Evolutionary conservation across 768 basidiomycete genomes (phyloP), one percentile per base, ranked within the genome.

Genomic region (Dioszegia hungarica): DNA sequence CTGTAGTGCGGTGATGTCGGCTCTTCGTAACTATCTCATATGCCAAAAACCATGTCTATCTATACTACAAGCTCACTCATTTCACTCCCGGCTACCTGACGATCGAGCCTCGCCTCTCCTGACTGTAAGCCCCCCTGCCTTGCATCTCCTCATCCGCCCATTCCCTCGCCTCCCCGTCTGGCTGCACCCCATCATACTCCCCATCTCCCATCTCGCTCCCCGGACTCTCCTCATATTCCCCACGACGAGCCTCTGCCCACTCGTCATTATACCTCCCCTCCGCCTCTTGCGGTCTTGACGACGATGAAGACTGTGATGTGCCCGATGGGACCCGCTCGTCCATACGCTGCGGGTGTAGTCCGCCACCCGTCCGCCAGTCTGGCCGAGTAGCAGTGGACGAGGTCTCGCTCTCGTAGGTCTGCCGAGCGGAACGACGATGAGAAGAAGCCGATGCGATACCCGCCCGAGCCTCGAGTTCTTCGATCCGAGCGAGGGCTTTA

Each of bases 401-500:
- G 31, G 20, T 8, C 5, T 48, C 47, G 31, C 19, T 15, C 6
- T 48, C 31, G 11, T 3, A 2, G 10, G 17, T 8, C 9, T 25
- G 24, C 15, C 10, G 4, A 31, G 27, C 27, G 19, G 28, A 2
- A 36, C 27, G 36, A 25, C 19, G 14, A 11, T 28, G n/a, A 17
- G 27, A 25, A 5, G 19, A 24, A 4, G 17, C 15, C 3, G 49
- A 36, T 4, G 24, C 19, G 34, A 51, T 38, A 38, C 49, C 49
- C 17, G 49, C 49, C 15, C 39, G 39, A 11, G 43, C n/a, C 27
- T 73, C 71, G 36, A 73, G 64, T n/a, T 59, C 49, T 9, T 57
- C 41, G 17, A 73, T 70, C 44, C 70, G 62, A 1, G 61, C 49
- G 1, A 69, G 68, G 2, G 71, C 71, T 61, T 73, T 73, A 5